These are phyloP conservation scores for Nicotiana tabacum DNA, from an alignment of 257 asterid species.

Conservation along the genomic window DNA sequence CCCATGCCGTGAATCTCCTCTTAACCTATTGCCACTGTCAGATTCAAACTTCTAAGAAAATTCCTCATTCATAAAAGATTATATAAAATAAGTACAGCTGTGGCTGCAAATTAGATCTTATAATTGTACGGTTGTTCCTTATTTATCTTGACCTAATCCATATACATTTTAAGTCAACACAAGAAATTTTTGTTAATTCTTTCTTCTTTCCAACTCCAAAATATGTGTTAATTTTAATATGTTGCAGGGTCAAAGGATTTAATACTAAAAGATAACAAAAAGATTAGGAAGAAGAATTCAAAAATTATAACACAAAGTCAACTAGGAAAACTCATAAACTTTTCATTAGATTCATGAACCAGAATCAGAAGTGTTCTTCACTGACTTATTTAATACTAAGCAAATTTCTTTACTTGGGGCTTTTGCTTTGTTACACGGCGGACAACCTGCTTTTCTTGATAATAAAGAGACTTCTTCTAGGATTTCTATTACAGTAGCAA, in stretches of 20 bases:
- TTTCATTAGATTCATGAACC: neutral
- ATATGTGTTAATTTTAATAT: neutral
- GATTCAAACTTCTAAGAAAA: neutral
- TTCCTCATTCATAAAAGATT: neutral
- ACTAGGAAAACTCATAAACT: neutral
- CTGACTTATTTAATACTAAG: neutral
- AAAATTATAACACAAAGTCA: neutral
- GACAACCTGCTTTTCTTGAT: constrained; percentile 41
- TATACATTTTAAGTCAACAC: neutral
- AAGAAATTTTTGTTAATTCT: neutral
- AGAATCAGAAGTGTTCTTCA: neutral
- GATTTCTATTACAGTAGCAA: constrained; percentile 32
- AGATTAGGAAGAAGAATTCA: neutral
- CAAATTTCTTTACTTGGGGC: neutral
- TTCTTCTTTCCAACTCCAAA: neutral
- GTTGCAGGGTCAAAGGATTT: neutral
- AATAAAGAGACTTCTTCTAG: constrained; percentile 46
- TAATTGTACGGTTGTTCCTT: neutral
- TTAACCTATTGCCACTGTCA: neutral
- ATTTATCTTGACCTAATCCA: neutral
- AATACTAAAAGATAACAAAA: neutral
- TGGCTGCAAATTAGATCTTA: neutral
- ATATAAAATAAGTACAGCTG: neutral
- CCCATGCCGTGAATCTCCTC: neutral
- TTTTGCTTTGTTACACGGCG: constrained; percentile 9